Evolutionary conservation across 2,329 filamentous ascomycete genomes (phyloP).

Genomic region (Ophiocordyceps australis): DNA sequence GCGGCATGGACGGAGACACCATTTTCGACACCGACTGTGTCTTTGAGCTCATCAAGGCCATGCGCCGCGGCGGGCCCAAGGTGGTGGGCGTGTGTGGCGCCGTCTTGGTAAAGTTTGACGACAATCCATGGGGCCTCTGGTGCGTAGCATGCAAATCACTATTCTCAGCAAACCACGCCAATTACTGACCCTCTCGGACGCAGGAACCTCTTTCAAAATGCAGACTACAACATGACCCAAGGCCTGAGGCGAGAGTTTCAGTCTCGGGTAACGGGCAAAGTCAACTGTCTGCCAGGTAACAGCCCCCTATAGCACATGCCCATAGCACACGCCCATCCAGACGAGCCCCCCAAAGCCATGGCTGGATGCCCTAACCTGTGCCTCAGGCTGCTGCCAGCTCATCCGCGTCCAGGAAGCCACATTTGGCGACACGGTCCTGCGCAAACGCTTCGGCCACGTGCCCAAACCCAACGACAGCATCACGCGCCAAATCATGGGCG

Average conservation of each 20-base stretch:
- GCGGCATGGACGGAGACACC: slow-evolving; percentile 29
- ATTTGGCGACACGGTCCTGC: slow-evolving; percentile 24
- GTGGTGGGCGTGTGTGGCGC: slow-evolving; percentile 28
- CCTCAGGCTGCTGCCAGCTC: slow-evolving; percentile 30
- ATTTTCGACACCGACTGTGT: slow-evolving; percentile 25
- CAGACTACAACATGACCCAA: slow-evolving; percentile 28
- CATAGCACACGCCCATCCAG: too few relatives aligned
- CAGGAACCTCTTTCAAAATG: slow-evolving; percentile 25
- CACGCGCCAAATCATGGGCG: slow-evolving; percentile 28
- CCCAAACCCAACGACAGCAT: slow-evolving; percentile 28
- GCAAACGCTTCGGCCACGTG: slow-evolving; percentile 27
- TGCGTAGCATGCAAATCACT: too few relatives aligned
- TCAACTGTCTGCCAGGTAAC: slow-evolving; percentile 27
- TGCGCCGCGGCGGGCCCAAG: slow-evolving; percentile 20
- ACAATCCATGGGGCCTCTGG: slow-evolving; percentile 21
- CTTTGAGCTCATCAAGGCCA: slow-evolving; percentile 22
- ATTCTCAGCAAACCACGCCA: too few relatives aligned
- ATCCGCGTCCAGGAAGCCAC: slow-evolving; percentile 29
- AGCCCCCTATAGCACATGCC: too few relatives aligned
- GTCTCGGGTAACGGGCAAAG: slow-evolving; percentile 27
- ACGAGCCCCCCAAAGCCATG: too few relatives aligned
- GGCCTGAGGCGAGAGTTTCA: slow-evolving; percentile 28
- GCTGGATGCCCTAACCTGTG: too few relatives aligned
- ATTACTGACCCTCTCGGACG: too few relatives aligned
- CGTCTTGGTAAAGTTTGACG: slow-evolving; percentile 26